Percentiles rank a stretch among this genome's conserved stretches.
Evolutionary conservation across 257 asterid species (phyloP).

Genomic region (Thymus quinquecostatus): DNA sequence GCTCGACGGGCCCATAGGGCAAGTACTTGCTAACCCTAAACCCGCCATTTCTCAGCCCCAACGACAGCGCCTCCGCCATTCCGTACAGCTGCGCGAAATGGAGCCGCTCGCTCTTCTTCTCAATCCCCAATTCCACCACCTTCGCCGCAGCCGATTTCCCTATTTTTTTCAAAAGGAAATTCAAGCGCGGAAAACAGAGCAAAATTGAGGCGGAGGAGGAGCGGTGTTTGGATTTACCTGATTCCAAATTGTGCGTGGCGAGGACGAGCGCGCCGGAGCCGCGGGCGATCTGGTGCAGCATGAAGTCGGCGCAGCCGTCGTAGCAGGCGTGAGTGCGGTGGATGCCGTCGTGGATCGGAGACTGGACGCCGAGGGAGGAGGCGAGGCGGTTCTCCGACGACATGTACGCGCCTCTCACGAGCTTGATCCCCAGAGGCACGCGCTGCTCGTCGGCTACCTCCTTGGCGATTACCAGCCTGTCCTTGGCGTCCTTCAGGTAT

Average conservation of each 20-base stretch:
- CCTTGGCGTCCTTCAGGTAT: constrained; percentile 66
- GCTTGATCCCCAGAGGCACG: constrained; percentile 68
- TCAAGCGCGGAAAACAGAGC: not conserved
- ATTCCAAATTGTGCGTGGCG: constrained; percentile 84
- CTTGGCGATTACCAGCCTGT: constrained; percentile 55
- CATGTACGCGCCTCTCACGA: constrained; percentile 91
- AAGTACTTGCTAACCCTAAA: constrained; percentile 75
- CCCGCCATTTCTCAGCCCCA: constrained; percentile 71
- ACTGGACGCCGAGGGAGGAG: constrained; percentile 37
- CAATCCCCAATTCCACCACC: constrained; percentile 62
- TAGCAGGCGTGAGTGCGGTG: constrained; percentile 61
- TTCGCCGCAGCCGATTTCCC: constrained; percentile 72
- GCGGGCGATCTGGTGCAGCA: constrained; percentile 59
- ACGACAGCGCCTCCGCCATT: constrained; percentile 81
- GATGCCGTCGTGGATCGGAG: constrained; percentile 66
- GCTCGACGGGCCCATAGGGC: constrained; percentile 90
- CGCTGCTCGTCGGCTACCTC: constrained; percentile 59
- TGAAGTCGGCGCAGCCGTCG: constrained; percentile 56
- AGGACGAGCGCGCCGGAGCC: constrained; percentile 78
- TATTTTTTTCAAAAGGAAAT: not conserved
- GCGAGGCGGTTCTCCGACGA: constrained; percentile 55
- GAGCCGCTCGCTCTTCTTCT: constrained; percentile 43
- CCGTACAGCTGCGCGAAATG: constrained; percentile 94
- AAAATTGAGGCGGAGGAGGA: not conserved
- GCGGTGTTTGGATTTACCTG: constrained; percentile 44